These are phyloP conservation scores for Aspergillus carlsbadensis DNA, from an alignment of 495 filamentous ascomycete genomes.

Conservation along the genomic window DNA sequence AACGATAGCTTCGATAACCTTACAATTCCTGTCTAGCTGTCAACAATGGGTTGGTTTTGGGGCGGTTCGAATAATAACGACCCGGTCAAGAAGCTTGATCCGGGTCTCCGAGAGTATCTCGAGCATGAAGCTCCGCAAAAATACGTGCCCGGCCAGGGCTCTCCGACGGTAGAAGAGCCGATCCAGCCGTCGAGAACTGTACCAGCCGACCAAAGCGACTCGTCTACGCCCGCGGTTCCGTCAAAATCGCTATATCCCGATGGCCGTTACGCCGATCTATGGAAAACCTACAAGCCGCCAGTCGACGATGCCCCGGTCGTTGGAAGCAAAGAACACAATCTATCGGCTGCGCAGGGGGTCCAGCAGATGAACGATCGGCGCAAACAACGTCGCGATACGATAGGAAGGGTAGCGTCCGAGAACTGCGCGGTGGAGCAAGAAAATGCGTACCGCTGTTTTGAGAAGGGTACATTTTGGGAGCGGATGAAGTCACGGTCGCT, in stretches of 20 bases:
- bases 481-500: slow-evolving; percentile 54
- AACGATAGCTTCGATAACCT: no score
- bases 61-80: slow-evolving; percentile 54
- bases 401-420: slow-evolving; percentile 82
- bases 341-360: slow-evolving; percentile 47
- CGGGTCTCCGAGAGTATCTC: slow-evolving; percentile 80
- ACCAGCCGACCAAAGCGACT: slow-evolving; percentile 17
- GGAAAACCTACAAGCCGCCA: slow-evolving; percentile 80
- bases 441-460: slow-evolving; percentile 73
- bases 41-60: slow-evolving; percentile 69
- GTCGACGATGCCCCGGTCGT: slow-evolving; percentile 48
- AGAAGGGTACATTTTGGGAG: slow-evolving; percentile 54
- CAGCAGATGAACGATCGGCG: slow-evolving; percentile 78
- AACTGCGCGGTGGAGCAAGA: slow-evolving; percentile 88
- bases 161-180: slow-evolving; percentile 18
- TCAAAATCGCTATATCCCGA: slow-evolving; percentile 65
- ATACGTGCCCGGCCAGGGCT: slow-evolving; percentile 50
- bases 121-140: slow-evolving; percentile 76
- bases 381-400: slow-evolving; percentile 75
- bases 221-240: slow-evolving; percentile 51
- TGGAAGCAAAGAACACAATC: no score
- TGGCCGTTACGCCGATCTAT: slow-evolving; percentile 90
- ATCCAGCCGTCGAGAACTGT: slow-evolving; percentile 20
- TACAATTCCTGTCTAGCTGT: neutral
- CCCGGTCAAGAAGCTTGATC: slow-evolving; percentile 79